Percentiles rank a stretch among this genome's conserved stretches.
Evolutionary conservation across 2,329 filamentous ascomycete species (phyloP).

Genomic region (Penicillium oxalicum): DNA sequence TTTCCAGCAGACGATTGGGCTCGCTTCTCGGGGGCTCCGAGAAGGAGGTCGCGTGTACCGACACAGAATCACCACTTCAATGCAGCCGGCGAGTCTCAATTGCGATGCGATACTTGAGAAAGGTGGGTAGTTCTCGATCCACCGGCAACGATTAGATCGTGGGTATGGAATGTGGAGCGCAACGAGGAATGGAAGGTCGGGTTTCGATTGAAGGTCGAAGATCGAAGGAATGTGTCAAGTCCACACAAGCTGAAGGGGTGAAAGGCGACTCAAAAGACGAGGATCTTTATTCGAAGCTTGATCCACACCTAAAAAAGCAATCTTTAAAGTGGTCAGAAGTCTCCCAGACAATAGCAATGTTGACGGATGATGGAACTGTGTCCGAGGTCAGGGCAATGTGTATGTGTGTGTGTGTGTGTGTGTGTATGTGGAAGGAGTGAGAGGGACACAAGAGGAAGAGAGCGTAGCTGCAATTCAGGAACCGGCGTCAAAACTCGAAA

Average conservation of each 20-base stretch:
- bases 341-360: conserved; percentile 14
- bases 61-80: conserved; percentile 4
- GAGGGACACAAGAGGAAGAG: conserved; percentile 20
- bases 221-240: conserved; percentile 4
- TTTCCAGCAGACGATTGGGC: conserved; percentile 13
- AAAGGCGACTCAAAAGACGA: conserved; percentile 5
- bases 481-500: conserved; percentile 17
- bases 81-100: conserved; percentile 1
- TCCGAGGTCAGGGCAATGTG: conserved; percentile 14
- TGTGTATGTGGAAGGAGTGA: conserved; percentile 25
- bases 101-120: neutral
- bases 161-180: conserved; percentile 25
- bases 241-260: conserved; percentile 2
- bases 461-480: conserved; percentile 33
- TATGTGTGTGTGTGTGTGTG: conserved; percentile 15
- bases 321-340: conserved; percentile 22
- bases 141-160: conserved; percentile 10
- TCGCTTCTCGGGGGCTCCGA: conserved; percentile 39
- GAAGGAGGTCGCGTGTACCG: conserved; percentile 28
- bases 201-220: conserved; percentile 7
- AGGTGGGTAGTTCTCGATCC: conserved; percentile 1
- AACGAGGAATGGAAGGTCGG: conserved; percentile 10
- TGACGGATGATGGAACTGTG: conserved; percentile 7
- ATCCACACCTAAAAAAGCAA: conserved; percentile 18
- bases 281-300: conserved; percentile 13